Evolutionary conservation across 441 rosid genomes (phyloP).

Genomic region (Oxalis stricta): DNA sequence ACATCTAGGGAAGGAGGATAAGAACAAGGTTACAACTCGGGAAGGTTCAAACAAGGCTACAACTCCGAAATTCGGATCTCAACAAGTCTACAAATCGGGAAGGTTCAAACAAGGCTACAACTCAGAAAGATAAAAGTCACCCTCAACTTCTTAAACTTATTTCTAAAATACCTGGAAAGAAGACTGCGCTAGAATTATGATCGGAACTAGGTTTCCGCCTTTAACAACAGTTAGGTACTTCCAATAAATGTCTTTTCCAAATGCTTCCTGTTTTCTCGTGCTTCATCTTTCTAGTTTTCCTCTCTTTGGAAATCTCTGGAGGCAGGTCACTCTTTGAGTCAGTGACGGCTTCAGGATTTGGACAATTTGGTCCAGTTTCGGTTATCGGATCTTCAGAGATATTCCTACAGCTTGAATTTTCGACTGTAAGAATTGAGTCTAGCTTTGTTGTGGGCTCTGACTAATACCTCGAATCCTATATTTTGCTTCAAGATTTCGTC

Average conservation of each 20-base stretch:
- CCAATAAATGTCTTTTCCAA: constrained; percentile 83
- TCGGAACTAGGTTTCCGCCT: constrained; percentile 69
- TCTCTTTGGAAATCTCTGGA: constrained; percentile 35
- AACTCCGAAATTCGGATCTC: too few species aligned
- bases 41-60: too few species aligned
- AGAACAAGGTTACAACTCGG: too few species aligned
- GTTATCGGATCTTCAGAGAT: constrained; percentile 17
- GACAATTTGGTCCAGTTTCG: constrained; percentile 26
- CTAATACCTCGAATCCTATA: constrained; percentile 77
- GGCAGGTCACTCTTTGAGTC: constrained; percentile 46
- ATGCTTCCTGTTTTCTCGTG: constrained; percentile 89
- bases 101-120: too few species aligned
- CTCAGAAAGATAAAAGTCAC: too few species aligned
- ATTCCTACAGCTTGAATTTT: constrained; percentile 44
- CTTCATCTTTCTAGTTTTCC: constrained; percentile 93
- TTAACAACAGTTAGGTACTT: constrained; percentile 62
- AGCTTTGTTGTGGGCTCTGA: constrained; percentile 92
- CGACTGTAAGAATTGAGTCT: constrained; percentile 51
- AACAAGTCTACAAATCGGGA: too few species aligned
- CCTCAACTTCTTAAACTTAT: too few species aligned
- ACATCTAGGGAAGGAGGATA: too few species aligned
- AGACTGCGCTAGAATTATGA: constrained; percentile 80
- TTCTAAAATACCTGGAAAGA: constrained; percentile 72
- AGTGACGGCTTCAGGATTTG: constrained; percentile 22
- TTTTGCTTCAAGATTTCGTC: constrained; percentile 65